Base-by-base conservation (phyloP, 2,329 filamentous ascomycete genomes). In the Lachnellula occidentalis region DNA sequence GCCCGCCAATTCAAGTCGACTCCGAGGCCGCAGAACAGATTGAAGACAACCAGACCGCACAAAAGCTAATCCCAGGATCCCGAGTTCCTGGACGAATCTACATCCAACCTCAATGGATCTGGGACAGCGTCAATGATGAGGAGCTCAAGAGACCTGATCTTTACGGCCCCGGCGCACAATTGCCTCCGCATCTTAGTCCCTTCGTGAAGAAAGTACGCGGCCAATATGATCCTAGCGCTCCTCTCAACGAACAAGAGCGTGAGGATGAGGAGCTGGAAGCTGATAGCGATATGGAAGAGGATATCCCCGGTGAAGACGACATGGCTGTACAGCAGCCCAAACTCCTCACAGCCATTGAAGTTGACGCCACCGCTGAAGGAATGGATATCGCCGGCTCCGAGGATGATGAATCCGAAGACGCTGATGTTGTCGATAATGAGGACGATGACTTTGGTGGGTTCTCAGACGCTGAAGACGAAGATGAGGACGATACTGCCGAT, bases 21-120 rank as follows among this genome's bases (percentile, higher is more conserved):
- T 68, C 68, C 3, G 72, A 74, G 37, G 76, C 77, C 34, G 70
- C 74, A 55, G 76, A 78, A 52, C 73, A 76, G 47, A 75, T 64
- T 27, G 79, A 81, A 60, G 83, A 86, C 64, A 85, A 80, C 71
- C 82, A 82, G 73, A 87, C 76, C 58, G 75, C 74, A 47, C 81
- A 79, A 69, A 81, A 78, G 69, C 73, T 84, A 53, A 76, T 70
- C 24, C 72, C 72, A 56, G 87, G 89, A 66, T 83, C 83, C 60
- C 84, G 91, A 58, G 87, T 97, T 58, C 91, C 92, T n/a, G 92
- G 92, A 36, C 82, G 94, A 61, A 90, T 85, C 60, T 99, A 99
- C 65, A 76, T 99, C 53, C 94, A 99, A 75, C 94, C 94, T 19
- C 94, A 99, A 70, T 99, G 95, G 92, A 85, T 99, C 4, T 99